Evolutionary conservation across 768 basidiomycete species (phyloP), one percentile per base, ranked within the genome.

Genomic region (Lentinus tigrinus): DNA sequence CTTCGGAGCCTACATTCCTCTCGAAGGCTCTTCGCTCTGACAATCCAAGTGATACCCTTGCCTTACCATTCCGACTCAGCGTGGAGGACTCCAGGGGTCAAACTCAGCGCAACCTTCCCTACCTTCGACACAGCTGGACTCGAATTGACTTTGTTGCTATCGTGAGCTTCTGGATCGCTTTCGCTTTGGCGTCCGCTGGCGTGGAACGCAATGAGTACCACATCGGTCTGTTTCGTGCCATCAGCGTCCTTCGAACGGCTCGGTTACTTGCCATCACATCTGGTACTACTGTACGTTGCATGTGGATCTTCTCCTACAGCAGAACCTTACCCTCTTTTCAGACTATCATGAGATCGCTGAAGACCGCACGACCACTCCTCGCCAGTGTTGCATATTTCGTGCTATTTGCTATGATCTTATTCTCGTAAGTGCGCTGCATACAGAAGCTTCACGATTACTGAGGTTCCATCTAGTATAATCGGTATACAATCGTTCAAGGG

Each of bases 401-500:
- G 16, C 62, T 95, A 21, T 98, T 98, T 65, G 94, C 94, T 0
- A 88, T 94, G 76, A 74, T 85, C 13, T 67, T 98, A 6, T 97
- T 98, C 72, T 93, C 91, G 90, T 92, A 57, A 65, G 88, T 76
- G n/a, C 19, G 43, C 8, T 56, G 37, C 23, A 24, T 28, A 36
- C 9, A 7, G 23, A 4, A 17, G 7, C 44, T 10, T 27, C n/a
- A 17, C 8, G 16, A 19, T 7, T 4, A 52, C 23, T 9, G 27
- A 26, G 26, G 21, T 39, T 47, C 38, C 26, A 2, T 31, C 2
- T 61, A 91, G 92, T 3, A 90, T 98, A 67, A 90, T 97, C 56
- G 95, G 96, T n/a, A 83, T 97, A 1, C 93, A 98, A 65, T 84
- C 91, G 0, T 99, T 99, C 78, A 85, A 88, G 56, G 94, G 93